Evolutionary conservation across 2,329 filamentous ascomycete genomes (phyloP).

Genomic region (Fusarium sp.): DNA sequence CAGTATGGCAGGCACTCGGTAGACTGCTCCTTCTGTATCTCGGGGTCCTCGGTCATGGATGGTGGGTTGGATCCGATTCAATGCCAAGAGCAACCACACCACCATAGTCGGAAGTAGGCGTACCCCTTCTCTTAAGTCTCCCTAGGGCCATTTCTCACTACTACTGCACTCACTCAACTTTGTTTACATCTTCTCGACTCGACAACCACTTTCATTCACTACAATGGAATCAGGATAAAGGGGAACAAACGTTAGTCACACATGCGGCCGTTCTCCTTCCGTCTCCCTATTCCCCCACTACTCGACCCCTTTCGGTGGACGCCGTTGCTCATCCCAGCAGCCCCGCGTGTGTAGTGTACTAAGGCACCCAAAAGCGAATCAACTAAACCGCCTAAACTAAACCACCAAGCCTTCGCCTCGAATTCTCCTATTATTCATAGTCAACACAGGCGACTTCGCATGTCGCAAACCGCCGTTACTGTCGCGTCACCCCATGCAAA

Average conservation of each 20-base stretch:
- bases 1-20: background rate
- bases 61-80: background rate
- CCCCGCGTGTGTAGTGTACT: slow-evolving; percentile 35
- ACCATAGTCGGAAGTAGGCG: background rate
- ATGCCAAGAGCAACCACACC: slow-evolving; percentile 13
- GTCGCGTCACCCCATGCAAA: slow-evolving; percentile 36
- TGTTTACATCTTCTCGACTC: background rate
- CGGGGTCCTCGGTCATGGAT: background rate
- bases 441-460: slow-evolving; percentile 14
- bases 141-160: background rate
- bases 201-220: slow-evolving; percentile 4
- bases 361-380: slow-evolving; percentile 12
- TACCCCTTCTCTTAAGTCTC: slow-evolving; percentile 1
- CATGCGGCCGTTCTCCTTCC: background rate
- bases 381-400: slow-evolving; percentile 16
- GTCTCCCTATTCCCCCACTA: slow-evolving; percentile 6
- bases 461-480: slow-evolving; percentile 35
- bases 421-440: slow-evolving; percentile 16
- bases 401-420: slow-evolving; percentile 11
- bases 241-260: slow-evolving; percentile 16
- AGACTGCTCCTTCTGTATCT: background rate
- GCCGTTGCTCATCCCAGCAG: slow-evolving; percentile 21
- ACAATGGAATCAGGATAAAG: slow-evolving; percentile 33
- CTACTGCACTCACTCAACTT: background rate
- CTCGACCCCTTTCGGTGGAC: slow-evolving; percentile 38